Percentiles rank a stretch among this genome's conserved stretches.
Evolutionary conservation across 805 yeast genomes (phyloP).

Genomic region (Wickerhamomyces bisporus): DNA sequence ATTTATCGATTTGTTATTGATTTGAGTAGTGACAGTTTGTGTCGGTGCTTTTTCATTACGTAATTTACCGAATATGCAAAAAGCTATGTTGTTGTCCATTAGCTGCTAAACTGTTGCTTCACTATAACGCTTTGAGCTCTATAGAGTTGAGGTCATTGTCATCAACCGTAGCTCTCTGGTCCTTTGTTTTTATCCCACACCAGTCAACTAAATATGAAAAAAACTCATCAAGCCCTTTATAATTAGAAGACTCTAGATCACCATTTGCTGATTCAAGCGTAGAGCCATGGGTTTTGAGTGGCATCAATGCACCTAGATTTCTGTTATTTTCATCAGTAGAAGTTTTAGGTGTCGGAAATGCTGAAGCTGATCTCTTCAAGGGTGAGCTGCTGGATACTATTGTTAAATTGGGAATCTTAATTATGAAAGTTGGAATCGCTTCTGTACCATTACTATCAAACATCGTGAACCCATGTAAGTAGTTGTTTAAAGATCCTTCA

Average conservation of each 20-base stretch:
- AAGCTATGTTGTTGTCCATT: too few species aligned
- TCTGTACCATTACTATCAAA: neutral
- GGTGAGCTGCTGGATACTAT: neutral
- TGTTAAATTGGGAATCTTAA: neutral
- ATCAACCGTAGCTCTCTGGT: neutral
- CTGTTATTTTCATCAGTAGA: neutral
- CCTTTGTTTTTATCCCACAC: neutral
- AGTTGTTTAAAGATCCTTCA: neutral
- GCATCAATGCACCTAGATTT: too few species aligned
- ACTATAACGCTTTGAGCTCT: too few species aligned
- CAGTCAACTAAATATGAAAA: neutral
- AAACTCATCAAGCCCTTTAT: neutral
- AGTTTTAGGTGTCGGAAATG: conserved; percentile 1
- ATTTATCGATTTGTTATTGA: neutral
- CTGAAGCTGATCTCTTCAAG: neutral
- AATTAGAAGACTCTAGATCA: too few species aligned
- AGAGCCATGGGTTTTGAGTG: too few species aligned
- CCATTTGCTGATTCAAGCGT: too few species aligned
- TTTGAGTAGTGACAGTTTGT: too few species aligned
- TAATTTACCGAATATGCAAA: too few species aligned
- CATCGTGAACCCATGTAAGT: neutral
- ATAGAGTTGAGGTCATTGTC: too few species aligned
- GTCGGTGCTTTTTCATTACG: too few species aligned
- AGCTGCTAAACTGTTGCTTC: too few species aligned
- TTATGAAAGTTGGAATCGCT: neutral